Base-by-base conservation (phyloP, 371 early-diverging fungal species). In the Rhizopus arrhizus region DNA sequence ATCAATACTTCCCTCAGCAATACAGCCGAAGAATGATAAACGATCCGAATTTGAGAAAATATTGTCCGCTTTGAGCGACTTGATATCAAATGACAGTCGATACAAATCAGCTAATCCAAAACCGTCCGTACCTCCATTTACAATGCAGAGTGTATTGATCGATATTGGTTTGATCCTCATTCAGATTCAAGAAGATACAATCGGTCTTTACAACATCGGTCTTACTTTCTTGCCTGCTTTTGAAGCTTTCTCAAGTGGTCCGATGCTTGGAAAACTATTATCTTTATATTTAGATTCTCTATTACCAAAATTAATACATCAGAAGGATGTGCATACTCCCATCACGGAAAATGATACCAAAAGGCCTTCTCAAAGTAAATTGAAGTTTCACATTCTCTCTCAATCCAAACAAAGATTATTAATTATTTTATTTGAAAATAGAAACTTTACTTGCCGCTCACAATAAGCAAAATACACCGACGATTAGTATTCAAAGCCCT, bases 61-160 rank as follows among this genome's bases (percentile, higher is more conserved):
- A 41, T 54, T 82, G 32, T 54, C 66, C 6, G 64, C 73, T 2
- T 53, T 86, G 11, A 74, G 78, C 32, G 86, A 86, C 42, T 53
- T 86, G 6, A 68, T 86, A 7, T 61, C 77, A 0, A 82, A 86
- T 42, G 86, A 86, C 47, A 78, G 82, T 59, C 79, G 80, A n/a
- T 86, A 76, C 62, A 74, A 61, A 47, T 60, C 78, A 10, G 69
- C 75, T 7, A 72, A 80, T 41, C 80, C 82, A 4, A 78, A 81
- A 28, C 86, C 86, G 16, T 79, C 83, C 5, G 72, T 83, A 15
- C 86, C 86, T 10, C 80, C 83, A 0, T 83, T 70, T 63, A 71
- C 71, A 6, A 68, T 84, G 50, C 86, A 86, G 48, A 69, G 80
- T 1, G 50, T 84, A 11, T 61, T 84, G 7, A 62, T 86, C 13